These are phyloP conservation scores for Mrakia hoshinonis DNA, from an alignment of 768 basidiomycete genomes.

Conservation along the genomic window DNA sequence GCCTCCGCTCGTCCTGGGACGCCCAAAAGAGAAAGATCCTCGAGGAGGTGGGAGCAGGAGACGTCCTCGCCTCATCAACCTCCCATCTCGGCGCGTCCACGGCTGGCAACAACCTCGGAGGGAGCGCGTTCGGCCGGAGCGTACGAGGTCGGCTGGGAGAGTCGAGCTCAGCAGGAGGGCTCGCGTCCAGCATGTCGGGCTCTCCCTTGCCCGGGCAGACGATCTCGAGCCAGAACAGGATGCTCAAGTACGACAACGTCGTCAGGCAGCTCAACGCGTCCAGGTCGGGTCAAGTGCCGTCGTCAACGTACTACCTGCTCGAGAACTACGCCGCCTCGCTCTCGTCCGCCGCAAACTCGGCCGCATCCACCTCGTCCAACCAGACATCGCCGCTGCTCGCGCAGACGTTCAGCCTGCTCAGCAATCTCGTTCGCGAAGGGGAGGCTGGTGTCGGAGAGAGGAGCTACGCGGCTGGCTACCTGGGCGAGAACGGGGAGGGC, in stretches of 20 bases:
- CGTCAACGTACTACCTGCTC: slow-evolving; percentile 50
- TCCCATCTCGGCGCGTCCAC: background rate
- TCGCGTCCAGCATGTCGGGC: background rate
- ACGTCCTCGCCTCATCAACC: slow-evolving; percentile 5
- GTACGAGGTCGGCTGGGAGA: slow-evolving; percentile 16
- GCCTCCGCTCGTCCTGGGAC: slow-evolving; percentile 23
- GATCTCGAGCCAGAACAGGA: slow-evolving; percentile 46
- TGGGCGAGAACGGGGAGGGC: slow-evolving; percentile 52
- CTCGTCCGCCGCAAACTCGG: slow-evolving; percentile 12
- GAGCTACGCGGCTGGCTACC: slow-evolving; percentile 70
- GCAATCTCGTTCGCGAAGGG: slow-evolving; percentile 39
- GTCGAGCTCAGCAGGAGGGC: background rate
- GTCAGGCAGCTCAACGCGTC: slow-evolving; percentile 60
- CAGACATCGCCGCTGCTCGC: slow-evolving; percentile 35
- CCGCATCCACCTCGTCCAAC: slow-evolving; percentile 2
- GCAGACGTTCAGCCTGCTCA: slow-evolving; percentile 40
- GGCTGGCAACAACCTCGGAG: background rate
- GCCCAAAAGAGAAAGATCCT: slow-evolving; percentile 25
- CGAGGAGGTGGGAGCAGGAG: slow-evolving; percentile 29
- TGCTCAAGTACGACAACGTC: slow-evolving; percentile 90
- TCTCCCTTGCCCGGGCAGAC: slow-evolving; percentile 24
- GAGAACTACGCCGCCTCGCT: slow-evolving; percentile 52
- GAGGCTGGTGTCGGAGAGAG: slow-evolving; percentile 62
- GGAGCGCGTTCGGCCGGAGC: slow-evolving; percentile 17
- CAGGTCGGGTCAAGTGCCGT: slow-evolving; percentile 44